Base-by-base conservation (phyloP, 495 filamentous ascomycete species). In the Penicillium samsonianum region DNA sequence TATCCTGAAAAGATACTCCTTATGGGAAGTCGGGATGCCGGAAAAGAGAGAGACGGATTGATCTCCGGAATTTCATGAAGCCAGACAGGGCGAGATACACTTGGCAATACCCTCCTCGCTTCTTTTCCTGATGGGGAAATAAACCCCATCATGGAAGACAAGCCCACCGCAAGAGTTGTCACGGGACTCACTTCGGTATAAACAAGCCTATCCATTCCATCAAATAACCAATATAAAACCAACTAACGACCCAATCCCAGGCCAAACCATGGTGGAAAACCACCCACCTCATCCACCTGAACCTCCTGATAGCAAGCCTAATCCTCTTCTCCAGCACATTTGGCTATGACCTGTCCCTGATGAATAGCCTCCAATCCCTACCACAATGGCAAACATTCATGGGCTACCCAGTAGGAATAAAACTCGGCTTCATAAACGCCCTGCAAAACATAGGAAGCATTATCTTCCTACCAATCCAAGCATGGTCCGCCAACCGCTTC, bases 281-380 rank as follows among this genome's bases (percentile, higher is more conserved):
- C 30, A 10, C 23, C 14, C 54, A 57, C 17, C 44, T 57, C 9
- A 12, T 49, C 22, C 23, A 22, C 7, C 35, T 57, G 5, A 57
- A 57, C 44, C n/a, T 3, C 16, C 31, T 40, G n/a, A 38, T 57
- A 23, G 44, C 35, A 20, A 30, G 30, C 25, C 35, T 57, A 16
- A 41, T 57, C 19, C 44, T 57, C 8, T 57, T 57, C 44, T 40
- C 44, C 11, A 31, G 54, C 10, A 57, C 62, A n/a, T 41, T 55
- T 4, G 64, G 67, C 23, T 69, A 63, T 31, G 64, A 69, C 51
- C 54, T 57, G 33, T 63, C 61, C 1, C 41, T 69, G 4, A 50
- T 69, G 19, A 70, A 66, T 46, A 59, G 67, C 19, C 57, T 70
- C 0, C 65, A 67, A 40, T 33, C 56, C 0, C 43, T 70, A 0